Base-by-base conservation (phyloP, 2,329 filamentous ascomycete genomes). In the Exophiala viscosa region DNA sequence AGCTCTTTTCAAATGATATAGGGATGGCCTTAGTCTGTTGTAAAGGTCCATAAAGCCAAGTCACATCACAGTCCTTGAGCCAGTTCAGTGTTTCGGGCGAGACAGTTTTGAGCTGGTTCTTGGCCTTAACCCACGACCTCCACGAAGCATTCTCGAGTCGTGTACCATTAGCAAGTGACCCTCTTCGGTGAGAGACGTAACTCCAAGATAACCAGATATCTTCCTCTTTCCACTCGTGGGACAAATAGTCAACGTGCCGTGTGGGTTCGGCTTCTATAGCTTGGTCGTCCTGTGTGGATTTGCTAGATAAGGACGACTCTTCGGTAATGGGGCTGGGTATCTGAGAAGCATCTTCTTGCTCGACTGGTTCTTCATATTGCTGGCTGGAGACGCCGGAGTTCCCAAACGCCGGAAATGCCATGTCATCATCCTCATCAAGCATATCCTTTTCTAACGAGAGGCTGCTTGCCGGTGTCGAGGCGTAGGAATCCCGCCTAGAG, bases 171-270 rank as follows among this genome's bases (percentile, higher is more conserved):
- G 83, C 84, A 60, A 95, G 95, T 48, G 88, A 81, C 54, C 83
- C 84, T 63, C 86, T 80, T 64, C 89, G 87, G 23, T 87, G 85
- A 13, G 91, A 84, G 62, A 97, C 89, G 67, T 95, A 93, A 66
- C 90, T 85, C 93, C 93, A 97, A 1, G 92, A 96, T 5, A 88
- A 86, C 91, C 91, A 97, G 20, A 97, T 95, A 70, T 99, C 92
- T 69, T 97, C 91, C 70, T 96, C 90, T 58, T 82, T 84, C 89
- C 92, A 96, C 57, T 92, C 84, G 66, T 97, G 88, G 14, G 91
- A 95, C 42, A 96, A 80, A 67, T 96, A 96, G 71, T 96, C 91
- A n/a, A 96, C 91, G 71, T 96, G 90, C 60, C 90, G 80, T 41
- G 90, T 90, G 1, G 90, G 90, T 64, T 87, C 83, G 32, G 77